Conservation (phyloP, 1,139 yeast species). For the Geotrichum restrictum region DNA sequence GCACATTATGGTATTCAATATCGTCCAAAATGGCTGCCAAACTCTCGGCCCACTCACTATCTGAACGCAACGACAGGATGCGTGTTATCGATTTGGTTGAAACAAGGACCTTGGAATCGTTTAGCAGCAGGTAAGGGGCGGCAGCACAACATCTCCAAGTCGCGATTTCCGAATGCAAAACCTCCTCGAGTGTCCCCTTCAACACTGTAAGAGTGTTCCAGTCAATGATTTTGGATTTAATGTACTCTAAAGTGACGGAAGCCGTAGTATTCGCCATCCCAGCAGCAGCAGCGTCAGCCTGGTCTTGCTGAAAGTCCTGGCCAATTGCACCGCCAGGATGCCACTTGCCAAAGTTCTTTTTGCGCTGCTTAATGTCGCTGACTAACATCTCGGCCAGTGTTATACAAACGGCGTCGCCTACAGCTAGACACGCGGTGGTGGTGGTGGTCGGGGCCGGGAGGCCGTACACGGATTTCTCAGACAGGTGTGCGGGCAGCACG, state of each 20-base stretch:
- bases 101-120: neutral
- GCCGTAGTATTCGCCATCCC: neutral
- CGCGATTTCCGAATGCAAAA: neutral
- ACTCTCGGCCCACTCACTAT: neutral
- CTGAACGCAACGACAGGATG: neutral
- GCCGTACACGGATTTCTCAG: conserved; percentile 69
- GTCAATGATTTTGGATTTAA: neutral
- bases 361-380: conserved; percentile 52
- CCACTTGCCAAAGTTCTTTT: conserved; percentile 56
- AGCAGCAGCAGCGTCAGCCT: neutral
- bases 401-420: conserved; percentile 75
- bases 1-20: neutral
- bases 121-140: neutral
- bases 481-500: conserved; percentile 53
- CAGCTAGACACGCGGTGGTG: conserved; percentile 68
- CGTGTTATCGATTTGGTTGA: neutral
- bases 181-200: neutral
- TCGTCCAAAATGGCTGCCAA: neutral
- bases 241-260: neutral
- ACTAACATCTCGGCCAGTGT: conserved; percentile 68
- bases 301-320: conserved; percentile 32
- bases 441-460: conserved; percentile 86
- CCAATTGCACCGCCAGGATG: conserved; percentile 96
- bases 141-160: conserved; percentile 1
- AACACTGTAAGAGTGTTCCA: neutral